phyloP scores from a whole-genome alignment of 352 stramenopile species.

The Globisporangium splendens region DNA sequence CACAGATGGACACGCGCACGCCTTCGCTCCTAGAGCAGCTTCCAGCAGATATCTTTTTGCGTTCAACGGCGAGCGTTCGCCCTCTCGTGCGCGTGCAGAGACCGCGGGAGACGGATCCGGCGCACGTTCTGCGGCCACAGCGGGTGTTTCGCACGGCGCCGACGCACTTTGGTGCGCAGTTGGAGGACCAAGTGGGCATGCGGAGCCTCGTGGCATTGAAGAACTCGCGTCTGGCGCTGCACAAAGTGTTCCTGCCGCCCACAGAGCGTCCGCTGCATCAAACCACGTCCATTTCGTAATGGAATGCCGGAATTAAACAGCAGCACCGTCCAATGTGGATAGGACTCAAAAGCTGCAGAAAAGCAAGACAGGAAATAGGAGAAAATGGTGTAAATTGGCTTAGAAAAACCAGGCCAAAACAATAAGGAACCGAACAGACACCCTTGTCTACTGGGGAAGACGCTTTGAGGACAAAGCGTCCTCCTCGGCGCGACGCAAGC shows the following conservation, averaged over 20 bases:
- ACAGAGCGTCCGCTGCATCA: conserved; percentile 40
- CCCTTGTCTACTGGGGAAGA: no score
- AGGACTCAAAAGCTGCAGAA: no score
- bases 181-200: conserved; percentile 38
- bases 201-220: conserved; percentile 27
- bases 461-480: no score
- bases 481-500: no score
- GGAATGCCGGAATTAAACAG: neutral
- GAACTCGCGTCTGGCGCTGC: conserved; percentile 13
- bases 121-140: conserved; percentile 42
- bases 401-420: neutral
- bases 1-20: conserved; percentile 9
- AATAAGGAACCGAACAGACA: neutral
- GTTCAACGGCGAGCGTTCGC: conserved; percentile 44
- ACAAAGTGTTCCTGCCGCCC: conserved; percentile 18
- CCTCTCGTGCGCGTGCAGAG: conserved; percentile 35
- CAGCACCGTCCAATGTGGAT: neutral
- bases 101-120: conserved; percentile 44
- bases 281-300: neutral
- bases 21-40: conserved; percentile 43
- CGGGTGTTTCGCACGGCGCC: conserved; percentile 40
- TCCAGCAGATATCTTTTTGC: conserved; percentile 42
- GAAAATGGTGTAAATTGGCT: no score
- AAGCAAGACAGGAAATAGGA: no score
- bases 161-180: conserved; percentile 30